Conservation (phyloP, 768 basidiomycete genomes). For the Xerocomellus dryophilus region DNA sequence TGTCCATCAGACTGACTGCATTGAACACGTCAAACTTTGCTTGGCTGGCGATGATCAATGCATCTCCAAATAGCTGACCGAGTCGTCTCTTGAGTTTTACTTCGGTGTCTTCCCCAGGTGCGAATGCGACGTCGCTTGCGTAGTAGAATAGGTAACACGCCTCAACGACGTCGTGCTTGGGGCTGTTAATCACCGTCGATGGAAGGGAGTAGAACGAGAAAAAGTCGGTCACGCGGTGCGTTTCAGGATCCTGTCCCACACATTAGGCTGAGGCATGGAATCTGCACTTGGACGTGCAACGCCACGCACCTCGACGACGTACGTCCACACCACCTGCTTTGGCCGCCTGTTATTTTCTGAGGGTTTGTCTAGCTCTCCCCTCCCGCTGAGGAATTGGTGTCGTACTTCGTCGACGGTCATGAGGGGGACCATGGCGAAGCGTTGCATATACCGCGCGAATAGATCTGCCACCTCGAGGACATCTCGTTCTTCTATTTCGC, state of each 20-base stretch:
- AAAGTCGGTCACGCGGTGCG: conserved; percentile 87
- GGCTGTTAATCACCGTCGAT: conserved; percentile 80
- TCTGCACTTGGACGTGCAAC: conserved; percentile 9
- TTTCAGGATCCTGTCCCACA: conserved; percentile 64
- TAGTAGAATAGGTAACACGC: conserved; percentile 98
- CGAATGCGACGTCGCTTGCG: conserved; percentile 74
- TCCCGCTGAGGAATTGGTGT: conserved; percentile 88
- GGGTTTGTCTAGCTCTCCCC: conserved; percentile 49
- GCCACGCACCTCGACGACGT: conserved; percentile 81
- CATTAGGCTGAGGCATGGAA: neutral
- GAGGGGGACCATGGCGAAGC: conserved; percentile 80
- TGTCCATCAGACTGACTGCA: conserved; percentile 93
- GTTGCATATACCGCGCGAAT: conserved; percentile 71
- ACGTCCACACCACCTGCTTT: conserved; percentile 92
- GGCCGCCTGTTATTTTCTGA: conserved; percentile 43
- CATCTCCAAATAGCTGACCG: conserved; percentile 70
- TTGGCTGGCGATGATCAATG: conserved; percentile 73
- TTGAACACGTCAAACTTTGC: conserved; percentile 97
- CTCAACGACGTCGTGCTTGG: conserved; percentile 72
- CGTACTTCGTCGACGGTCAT: conserved; percentile 73
- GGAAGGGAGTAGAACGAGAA: conserved; percentile 97
- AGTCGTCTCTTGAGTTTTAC: conserved; percentile 67
- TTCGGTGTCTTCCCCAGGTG: conserved; percentile 57
- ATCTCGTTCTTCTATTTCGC: conserved; percentile 87
- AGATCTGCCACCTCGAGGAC: conserved; percentile 67